phyloP scores from a whole-genome alignment of 768 basidiomycete species.

The Tephrocybe sp. region DNA sequence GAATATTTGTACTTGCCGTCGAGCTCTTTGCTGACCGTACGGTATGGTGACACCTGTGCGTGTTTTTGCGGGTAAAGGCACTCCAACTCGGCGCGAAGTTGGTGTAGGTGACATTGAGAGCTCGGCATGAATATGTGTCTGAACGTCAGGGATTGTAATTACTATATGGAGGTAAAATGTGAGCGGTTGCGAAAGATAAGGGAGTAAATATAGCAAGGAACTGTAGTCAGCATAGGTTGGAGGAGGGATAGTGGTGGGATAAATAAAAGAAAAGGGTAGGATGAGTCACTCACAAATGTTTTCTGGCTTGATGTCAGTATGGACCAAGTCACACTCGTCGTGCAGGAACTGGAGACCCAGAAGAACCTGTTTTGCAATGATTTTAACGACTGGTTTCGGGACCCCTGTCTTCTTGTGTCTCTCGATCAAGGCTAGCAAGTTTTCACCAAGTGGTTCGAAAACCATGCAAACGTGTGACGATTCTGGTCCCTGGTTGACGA shows the following conservation, averaged over 20 bases:
- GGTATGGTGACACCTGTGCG: conserved; percentile 63
- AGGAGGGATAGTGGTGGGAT: conserved; percentile 8
- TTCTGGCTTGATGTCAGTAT: conserved; percentile 94
- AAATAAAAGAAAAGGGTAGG: conserved; percentile 7
- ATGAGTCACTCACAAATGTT: conserved; percentile 73
- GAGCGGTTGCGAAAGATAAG: conserved; percentile 22
- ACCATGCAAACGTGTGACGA: conserved; percentile 86
- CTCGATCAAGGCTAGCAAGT: conserved; percentile 69
- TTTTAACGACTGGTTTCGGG: conserved; percentile 76
- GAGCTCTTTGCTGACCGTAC: conserved; percentile 43
- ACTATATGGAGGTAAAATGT: conserved; percentile 46
- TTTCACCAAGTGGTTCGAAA: conserved; percentile 83
- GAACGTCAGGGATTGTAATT: conserved; percentile 80
- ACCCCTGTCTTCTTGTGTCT: conserved; percentile 83
- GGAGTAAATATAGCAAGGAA: conserved; percentile 24
- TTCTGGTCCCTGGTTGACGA: conserved; percentile 72
- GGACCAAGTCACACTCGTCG: conserved; percentile 88
- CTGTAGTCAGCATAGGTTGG: background rate
- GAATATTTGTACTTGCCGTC: conserved; percentile 77
- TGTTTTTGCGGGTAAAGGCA: conserved; percentile 66
- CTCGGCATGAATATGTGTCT: conserved; percentile 68
- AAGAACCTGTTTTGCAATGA: conserved; percentile 83
- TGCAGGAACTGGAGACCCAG: conserved; percentile 91
- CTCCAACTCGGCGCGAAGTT: conserved; percentile 76
- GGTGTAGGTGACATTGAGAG: conserved; percentile 66